Evolutionary conservation across 2,329 filamentous ascomycete genomes (phyloP).

Genomic region (Botrytis deweyae): DNA sequence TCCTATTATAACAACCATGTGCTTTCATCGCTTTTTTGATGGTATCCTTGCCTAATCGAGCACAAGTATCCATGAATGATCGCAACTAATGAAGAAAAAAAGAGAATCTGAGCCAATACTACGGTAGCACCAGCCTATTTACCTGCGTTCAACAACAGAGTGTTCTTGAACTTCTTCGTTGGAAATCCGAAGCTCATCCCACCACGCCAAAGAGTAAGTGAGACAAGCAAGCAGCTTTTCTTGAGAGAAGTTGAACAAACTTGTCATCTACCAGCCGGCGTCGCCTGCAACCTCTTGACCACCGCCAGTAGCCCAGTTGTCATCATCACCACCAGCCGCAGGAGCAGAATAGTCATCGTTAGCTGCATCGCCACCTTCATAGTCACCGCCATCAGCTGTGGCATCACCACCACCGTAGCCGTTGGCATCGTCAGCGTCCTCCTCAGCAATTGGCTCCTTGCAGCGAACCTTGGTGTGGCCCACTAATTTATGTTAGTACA

Average conservation of each 20-base stretch:
- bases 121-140: neutral
- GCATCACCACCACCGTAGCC: constrained; percentile 7
- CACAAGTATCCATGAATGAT: neutral
- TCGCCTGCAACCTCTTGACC: neutral
- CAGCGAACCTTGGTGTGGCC: constrained; percentile 46
- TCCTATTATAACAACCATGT: neutral
- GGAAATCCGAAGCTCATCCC: neutral
- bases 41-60: neutral
- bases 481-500: constrained; percentile 28
- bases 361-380: neutral
- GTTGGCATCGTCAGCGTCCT: constrained; percentile 23
- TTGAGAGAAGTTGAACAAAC: neutral
- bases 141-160: neutral
- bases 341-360: constrained; percentile 7
- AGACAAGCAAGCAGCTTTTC: constrained; percentile 3
- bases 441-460: constrained; percentile 38
- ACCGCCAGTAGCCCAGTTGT: constrained; percentile 8
- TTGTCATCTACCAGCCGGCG: constrained; percentile 10
- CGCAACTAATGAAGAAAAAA: neutral
- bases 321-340: constrained; percentile 10
- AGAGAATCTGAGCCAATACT: neutral
- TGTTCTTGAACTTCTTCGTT: neutral
- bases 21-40: neutral
- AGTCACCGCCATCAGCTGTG: neutral
- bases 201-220: neutral